Percentiles rank a stretch among this genome's conserved stretches.
Evolutionary conservation across 2,329 filamentous ascomycete species (phyloP).

Genomic region (Sarocladiaceae sp.): DNA sequence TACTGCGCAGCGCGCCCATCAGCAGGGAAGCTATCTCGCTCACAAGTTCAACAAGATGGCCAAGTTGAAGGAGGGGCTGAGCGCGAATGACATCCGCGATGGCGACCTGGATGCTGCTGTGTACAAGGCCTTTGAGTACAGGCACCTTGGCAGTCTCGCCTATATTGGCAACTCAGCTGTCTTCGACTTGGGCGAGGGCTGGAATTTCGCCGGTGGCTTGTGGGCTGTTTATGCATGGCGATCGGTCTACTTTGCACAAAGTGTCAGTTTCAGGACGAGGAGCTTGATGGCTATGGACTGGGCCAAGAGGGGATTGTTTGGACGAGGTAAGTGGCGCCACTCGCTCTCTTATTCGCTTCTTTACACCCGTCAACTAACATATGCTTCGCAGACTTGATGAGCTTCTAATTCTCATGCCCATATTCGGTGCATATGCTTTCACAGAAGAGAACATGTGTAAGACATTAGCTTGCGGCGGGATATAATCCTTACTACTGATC

Average conservation of each 20-base stretch:
- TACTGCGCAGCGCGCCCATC: slow-evolving; percentile 92
- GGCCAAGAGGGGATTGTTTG: slow-evolving; percentile 94
- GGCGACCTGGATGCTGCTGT: slow-evolving; percentile 89
- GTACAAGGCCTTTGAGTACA: slow-evolving; percentile 93
- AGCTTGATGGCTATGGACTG: slow-evolving; percentile 95
- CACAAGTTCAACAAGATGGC: slow-evolving; percentile 93
- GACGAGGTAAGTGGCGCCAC: slow-evolving; percentile 76
- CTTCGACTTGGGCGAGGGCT: slow-evolving; percentile 79
- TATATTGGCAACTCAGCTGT: slow-evolving; percentile 96
- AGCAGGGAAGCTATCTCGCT: slow-evolving; percentile 90
- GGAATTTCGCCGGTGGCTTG: slow-evolving; percentile 76
- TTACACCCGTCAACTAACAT: slow-evolving; percentile 9
- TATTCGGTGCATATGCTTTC: too few relatives aligned
- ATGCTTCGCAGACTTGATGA: slow-evolving; percentile 44
- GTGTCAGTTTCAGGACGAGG: slow-evolving; percentile 86
- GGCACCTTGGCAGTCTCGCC: slow-evolving; percentile 83
- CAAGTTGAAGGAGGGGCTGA: slow-evolving; percentile 68
- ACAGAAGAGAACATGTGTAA: neutral
- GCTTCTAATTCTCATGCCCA: slow-evolving; percentile 40
- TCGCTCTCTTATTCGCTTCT: neutral
- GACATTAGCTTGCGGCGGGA: too few relatives aligned
- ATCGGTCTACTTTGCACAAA: slow-evolving; percentile 95
- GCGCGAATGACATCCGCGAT: slow-evolving; percentile 75
- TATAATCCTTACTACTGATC: too few relatives aligned
- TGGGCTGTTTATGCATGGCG: slow-evolving; percentile 96